phyloP scores from a whole-genome alignment of 23 red algal genomes.

The Gracilaria domingensis region DNA sequence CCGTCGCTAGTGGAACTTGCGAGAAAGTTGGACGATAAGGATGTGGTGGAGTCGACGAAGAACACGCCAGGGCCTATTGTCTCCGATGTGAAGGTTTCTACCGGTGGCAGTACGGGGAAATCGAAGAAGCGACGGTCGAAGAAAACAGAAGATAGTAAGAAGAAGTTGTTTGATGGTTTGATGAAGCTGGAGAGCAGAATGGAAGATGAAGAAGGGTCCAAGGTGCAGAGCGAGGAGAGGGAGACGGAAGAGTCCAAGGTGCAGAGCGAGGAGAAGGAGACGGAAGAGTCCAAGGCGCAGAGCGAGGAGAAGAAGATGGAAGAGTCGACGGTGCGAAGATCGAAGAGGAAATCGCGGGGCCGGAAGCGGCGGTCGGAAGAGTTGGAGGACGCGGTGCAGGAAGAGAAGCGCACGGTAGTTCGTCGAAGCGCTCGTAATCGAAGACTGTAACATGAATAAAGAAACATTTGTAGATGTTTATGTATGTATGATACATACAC shows the following conservation, averaged over 20 bases:
- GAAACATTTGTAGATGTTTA: not conserved
- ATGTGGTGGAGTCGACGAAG: slow-evolving; percentile 25
- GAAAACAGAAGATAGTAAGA: not conserved
- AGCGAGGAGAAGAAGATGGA: not conserved
- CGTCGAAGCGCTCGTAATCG: slow-evolving; percentile 43
- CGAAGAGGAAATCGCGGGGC: slow-evolving; percentile 2
- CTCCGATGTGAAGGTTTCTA: slow-evolving; percentile 13
- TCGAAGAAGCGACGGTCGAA: not conserved
- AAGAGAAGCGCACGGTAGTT: not conserved
- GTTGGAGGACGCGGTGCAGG: not conserved
- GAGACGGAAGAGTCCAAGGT: not conserved
- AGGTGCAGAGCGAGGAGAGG: not conserved
- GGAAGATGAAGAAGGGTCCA: not conserved
- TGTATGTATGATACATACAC: too few relatives aligned
- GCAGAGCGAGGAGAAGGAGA: not conserved
- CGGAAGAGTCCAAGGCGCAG: not conserved
- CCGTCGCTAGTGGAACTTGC: slow-evolving; percentile 55
- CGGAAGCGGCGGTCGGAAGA: not conserved
- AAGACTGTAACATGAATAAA: slow-evolving; percentile 6
- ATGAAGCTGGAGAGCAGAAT: not conserved
- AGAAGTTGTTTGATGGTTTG: slow-evolving; percentile 1
- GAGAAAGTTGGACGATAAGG: slow-evolving; percentile 34
- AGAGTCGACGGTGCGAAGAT: slow-evolving; percentile 13
- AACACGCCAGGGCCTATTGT: slow-evolving; percentile 10
- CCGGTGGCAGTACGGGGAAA: not conserved